Evolutionary conservation across 2,329 filamentous ascomycete species (phyloP).

Genomic region (Ophiostoma piceae): DNA sequence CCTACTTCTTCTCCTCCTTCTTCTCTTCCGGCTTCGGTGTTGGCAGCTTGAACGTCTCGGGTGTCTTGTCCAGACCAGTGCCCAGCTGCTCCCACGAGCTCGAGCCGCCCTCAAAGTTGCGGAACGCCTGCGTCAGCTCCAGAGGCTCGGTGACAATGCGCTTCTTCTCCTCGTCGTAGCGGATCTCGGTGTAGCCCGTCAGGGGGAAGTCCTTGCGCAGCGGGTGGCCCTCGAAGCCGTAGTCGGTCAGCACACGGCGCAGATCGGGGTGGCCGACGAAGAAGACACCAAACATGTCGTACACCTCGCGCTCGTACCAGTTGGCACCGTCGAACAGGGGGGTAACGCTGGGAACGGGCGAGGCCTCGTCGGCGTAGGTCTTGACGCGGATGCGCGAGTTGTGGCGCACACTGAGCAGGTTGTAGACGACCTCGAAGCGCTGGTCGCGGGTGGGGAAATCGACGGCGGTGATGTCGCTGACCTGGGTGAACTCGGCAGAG

Average conservation of each 20-base stretch:
- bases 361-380: constrained; percentile 96
- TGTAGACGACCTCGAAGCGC: constrained; percentile 97
- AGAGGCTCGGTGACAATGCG: constrained; percentile 95
- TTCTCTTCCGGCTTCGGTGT: constrained; percentile 92
- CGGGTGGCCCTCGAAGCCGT: constrained; percentile 96
- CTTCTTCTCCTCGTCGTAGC: constrained; percentile 99
- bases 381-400: constrained; percentile 96
- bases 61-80: constrained; percentile 68
- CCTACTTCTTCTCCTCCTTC: constrained; percentile 81
- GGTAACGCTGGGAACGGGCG: constrained; percentile 84
- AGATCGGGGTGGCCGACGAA: constrained; percentile 93
- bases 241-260: constrained; percentile 97
- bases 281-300: constrained; percentile 96
- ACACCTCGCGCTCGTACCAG: constrained; percentile 98
- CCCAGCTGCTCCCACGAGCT: constrained; percentile 64
- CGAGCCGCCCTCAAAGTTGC: constrained; percentile 91
- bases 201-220: constrained; percentile 96
- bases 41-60: constrained; percentile 87
- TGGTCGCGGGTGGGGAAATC: constrained; percentile 94
- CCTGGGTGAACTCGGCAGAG: constrained; percentile 89
- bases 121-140: constrained; percentile 95
- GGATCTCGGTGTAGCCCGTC: constrained; percentile 95
- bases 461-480: constrained; percentile 87
- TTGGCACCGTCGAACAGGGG: constrained; percentile 89
- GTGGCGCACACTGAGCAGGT: constrained; percentile 89